phyloP scores from a whole-genome alignment of 257 asterid genomes.

The Perilla frutescens region DNA sequence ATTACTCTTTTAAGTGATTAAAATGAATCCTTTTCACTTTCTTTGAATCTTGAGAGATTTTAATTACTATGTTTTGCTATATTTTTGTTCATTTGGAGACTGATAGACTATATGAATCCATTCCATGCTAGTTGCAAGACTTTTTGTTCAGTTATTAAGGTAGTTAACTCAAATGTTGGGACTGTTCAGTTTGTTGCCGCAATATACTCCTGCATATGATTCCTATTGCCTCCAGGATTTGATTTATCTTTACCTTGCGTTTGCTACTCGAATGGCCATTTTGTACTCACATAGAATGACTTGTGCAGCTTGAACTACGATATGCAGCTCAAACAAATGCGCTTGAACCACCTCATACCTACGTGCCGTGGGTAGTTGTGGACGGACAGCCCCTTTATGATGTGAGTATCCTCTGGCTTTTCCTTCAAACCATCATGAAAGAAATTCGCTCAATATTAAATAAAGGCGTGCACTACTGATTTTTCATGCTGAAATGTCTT shows the following conservation, averaged over 20 bases:
- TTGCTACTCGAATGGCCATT: constrained; percentile 26
- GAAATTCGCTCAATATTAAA: constrained; percentile 1
- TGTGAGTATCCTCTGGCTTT: constrained; percentile 54
- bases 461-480: constrained; percentile 1
- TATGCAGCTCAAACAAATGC: constrained; percentile 76
- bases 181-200: constrained; percentile 22
- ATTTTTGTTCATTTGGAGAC: not conserved
- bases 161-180: constrained; percentile 6
- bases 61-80: not conserved
- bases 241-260: constrained; percentile 13
- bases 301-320: constrained; percentile 69
- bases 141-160: not conserved
- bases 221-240: constrained; percentile 6
- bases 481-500: constrained; percentile 19
- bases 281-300: constrained; percentile 15
- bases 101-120: not conserved
- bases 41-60: not conserved
- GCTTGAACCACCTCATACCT: constrained; percentile 85
- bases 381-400: constrained; percentile 89
- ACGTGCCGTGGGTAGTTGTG: constrained; percentile 93
- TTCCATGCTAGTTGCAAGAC: not conserved
- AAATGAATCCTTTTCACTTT: not conserved
- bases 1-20: not conserved
- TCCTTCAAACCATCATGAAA: not conserved
- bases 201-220: constrained; percentile 12